Conservation (phyloP, 306 rosid species). For the Cicer chorassanicum region DNA sequence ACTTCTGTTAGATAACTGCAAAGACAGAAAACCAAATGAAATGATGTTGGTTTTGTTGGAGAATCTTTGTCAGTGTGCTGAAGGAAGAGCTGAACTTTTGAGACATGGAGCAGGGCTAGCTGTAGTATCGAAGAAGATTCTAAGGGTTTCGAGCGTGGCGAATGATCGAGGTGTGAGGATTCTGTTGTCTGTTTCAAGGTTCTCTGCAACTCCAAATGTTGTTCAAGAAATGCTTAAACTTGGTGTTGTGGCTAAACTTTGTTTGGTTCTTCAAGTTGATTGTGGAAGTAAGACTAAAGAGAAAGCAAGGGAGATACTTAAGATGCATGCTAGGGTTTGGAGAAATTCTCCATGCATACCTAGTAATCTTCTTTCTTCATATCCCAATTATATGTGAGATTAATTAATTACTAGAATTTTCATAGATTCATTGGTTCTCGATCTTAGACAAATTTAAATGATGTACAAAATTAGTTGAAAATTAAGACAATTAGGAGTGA, state of each 20-base stretch:
- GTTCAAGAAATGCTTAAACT: conserved; percentile 75
- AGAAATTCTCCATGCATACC: conserved; percentile 79
- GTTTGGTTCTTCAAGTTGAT: conserved; percentile 81
- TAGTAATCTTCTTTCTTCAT: conserved; percentile 53
- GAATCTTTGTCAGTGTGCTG: conserved; percentile 68
- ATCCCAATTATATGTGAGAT: conserved; percentile 48
- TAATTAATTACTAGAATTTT: background rate
- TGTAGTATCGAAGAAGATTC: conserved; percentile 75
- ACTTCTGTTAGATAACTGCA: conserved; percentile 57
- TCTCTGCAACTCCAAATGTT: conserved; percentile 63
- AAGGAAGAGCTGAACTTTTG: conserved; percentile 77
- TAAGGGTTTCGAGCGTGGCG: conserved; percentile 70
- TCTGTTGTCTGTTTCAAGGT: conserved; percentile 56
- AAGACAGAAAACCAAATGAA: conserved; percentile 62
- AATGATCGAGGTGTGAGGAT: conserved; percentile 77
- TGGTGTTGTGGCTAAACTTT: conserved; percentile 82
- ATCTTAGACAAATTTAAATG: background rate
- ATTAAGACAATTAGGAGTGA: background rate
- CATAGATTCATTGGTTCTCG: background rate
- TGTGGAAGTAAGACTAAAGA: conserved; percentile 77
- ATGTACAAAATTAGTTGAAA: conserved; percentile 47
- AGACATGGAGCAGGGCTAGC: conserved; percentile 81
- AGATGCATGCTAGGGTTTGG: conserved; percentile 74
- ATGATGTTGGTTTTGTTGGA: conserved; percentile 68
- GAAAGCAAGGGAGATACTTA: conserved; percentile 74